Conservation (phyloP, 805 yeast species). For the Ogataea siamensis region DNA sequence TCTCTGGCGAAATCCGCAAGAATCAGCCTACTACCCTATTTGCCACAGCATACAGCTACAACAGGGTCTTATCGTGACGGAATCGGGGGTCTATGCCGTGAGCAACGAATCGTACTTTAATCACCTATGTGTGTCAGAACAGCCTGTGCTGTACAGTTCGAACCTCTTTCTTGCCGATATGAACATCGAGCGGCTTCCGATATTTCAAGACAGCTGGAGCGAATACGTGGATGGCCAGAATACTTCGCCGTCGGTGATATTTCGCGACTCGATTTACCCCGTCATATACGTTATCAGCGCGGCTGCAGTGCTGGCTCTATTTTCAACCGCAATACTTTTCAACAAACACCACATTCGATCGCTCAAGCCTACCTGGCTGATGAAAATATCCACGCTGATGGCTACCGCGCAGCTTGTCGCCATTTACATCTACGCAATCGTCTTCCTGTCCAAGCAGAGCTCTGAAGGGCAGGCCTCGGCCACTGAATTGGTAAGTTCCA, state of each 20-base stretch:
- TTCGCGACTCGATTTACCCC: constrained; percentile 57
- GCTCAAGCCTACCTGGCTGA: constrained; percentile 54
- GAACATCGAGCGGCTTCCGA: constrained; percentile 39
- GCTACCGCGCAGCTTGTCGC: constrained; percentile 56
- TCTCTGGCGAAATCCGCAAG: constrained; percentile 35
- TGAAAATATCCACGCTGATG: constrained; percentile 48
- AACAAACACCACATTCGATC: constrained; percentile 52
- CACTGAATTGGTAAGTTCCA: constrained; percentile 40
- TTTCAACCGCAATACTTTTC: constrained; percentile 59
- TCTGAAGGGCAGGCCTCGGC: constrained; percentile 42
- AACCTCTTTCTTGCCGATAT: constrained; percentile 16
- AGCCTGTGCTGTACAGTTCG: constrained; percentile 24
- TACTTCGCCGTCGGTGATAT: constrained; percentile 34
- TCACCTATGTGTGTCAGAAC: constrained; percentile 20
- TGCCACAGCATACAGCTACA: constrained; percentile 33
- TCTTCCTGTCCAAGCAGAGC: constrained; percentile 48
- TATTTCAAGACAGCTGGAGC: constrained; percentile 49
- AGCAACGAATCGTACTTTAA: constrained; percentile 6
- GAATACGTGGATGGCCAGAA: constrained; percentile 34
- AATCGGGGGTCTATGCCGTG: constrained; percentile 5
- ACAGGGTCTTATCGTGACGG: constrained; percentile 32
- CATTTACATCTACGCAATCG: constrained; percentile 47
- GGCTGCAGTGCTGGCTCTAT: constrained; percentile 63
- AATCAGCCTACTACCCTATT: constrained; percentile 25
- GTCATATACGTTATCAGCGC: constrained; percentile 60